A percentile compares a stretch with the other conserved stretches of the same genome.
Evolutionary conservation across 2,329 filamentous ascomycete species (phyloP).

Genomic region (Cordyceps tenuipes): DNA sequence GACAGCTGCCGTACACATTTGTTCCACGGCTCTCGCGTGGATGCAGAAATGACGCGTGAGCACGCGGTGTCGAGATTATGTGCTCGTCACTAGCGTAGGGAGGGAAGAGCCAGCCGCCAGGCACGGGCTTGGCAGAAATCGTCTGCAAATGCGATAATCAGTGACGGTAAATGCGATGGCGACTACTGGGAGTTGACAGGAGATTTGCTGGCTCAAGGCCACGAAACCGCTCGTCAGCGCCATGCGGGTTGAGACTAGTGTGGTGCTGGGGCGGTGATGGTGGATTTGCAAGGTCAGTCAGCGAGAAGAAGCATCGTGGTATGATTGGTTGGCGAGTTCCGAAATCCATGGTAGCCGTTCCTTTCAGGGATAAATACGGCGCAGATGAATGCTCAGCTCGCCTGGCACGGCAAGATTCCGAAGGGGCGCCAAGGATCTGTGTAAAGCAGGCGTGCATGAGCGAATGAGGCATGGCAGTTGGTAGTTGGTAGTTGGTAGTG

Average conservation of each 20-base stretch:
- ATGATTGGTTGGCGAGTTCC: slow-evolving; percentile 11
- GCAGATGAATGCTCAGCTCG: slow-evolving; percentile 8
- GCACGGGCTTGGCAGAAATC: not conserved
- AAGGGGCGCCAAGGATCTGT: not conserved
- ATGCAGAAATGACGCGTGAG: not conserved
- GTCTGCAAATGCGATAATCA: not conserved
- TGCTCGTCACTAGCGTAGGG: not conserved
- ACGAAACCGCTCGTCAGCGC: slow-evolving; percentile 3
- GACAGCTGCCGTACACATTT: not conserved
- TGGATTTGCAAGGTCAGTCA: not conserved
- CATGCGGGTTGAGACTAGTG: slow-evolving; percentile 3
- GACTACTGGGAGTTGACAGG: too few relatives aligned
- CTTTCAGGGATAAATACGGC: not conserved
- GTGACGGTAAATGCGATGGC: too few relatives aligned
- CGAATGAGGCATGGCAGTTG: not conserved
- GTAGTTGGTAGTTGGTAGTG: not conserved
- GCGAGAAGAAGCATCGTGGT: not conserved
- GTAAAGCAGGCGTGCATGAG: not conserved
- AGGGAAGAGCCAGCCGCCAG: not conserved
- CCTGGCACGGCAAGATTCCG: slow-evolving; percentile 9
- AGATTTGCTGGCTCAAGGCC: not conserved
- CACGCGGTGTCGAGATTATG: not conserved
- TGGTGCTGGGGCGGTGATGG: not conserved
- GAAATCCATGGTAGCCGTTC: slow-evolving; percentile 3
- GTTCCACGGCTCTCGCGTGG: slow-evolving; percentile 5